Evolutionary conservation across 2,329 filamentous ascomycete species (phyloP).

Genomic region (Xylariaceae sp.): DNA sequence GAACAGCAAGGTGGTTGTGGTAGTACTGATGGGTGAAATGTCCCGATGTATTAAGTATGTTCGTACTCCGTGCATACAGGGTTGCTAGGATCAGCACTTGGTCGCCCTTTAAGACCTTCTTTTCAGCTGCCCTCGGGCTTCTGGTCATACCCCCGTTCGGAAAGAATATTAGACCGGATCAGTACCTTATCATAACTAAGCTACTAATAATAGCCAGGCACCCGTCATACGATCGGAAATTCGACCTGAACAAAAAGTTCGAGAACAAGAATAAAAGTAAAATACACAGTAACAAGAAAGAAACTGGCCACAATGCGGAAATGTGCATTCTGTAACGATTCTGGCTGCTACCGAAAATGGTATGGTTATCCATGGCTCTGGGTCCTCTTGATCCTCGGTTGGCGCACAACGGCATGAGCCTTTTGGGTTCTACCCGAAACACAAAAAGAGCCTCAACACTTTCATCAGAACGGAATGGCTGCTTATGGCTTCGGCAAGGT

Average conservation of each 20-base stretch:
- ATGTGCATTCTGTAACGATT: conserved; percentile 13
- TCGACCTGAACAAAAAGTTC: neutral
- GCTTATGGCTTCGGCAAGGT: conserved; percentile 37
- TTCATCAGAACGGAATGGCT: conserved; percentile 33
- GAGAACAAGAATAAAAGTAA: no score
- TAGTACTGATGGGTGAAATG: neutral
- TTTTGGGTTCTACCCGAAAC: conserved; percentile 21
- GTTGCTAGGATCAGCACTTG: conserved; percentile 8
- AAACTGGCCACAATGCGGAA: conserved; percentile 7
- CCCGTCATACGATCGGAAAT: conserved; percentile 8
- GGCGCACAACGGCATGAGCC: conserved; percentile 34
- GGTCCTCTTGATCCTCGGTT: conserved; percentile 28
- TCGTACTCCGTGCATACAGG: neutral
- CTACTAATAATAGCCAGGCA: conserved; percentile 11
- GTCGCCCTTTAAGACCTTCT: conserved; percentile 11
- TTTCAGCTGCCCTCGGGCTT: conserved; percentile 17
- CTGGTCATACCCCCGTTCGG: conserved; percentile 15
- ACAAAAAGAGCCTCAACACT: conserved; percentile 30
- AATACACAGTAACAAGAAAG: conserved; percentile 1
- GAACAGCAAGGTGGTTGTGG: neutral
- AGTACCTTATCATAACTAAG: neutral
- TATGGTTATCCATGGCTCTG: conserved; percentile 31
- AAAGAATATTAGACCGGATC: conserved; percentile 8
- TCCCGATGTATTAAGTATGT: neutral
- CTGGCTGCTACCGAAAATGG: conserved; percentile 20